Evolutionary conservation across 768 basidiomycete species (phyloP), one percentile per base, ranked within the genome.

Genomic region (Lactifluus subvellereus): DNA sequence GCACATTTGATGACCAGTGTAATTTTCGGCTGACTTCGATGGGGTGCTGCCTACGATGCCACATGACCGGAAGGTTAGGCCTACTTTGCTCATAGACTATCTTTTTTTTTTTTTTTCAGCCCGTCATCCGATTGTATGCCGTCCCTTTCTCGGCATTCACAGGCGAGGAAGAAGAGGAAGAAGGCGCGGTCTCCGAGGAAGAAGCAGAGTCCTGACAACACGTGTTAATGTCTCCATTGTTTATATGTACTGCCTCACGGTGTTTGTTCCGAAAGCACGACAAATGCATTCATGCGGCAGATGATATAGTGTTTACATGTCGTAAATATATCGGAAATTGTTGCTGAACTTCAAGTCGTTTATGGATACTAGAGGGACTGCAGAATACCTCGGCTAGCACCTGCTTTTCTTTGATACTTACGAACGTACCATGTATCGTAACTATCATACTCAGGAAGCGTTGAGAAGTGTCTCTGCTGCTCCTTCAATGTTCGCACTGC

Each of bases 131-230:
- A 59, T 76, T 99, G 40, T 99, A 98, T 77, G 80, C 90, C 54
- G 93, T 98, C n/a, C 96, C 96, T 3, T 74, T 84, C 70, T 84
- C 85, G 57, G 85, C 95, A 16, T 97, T 98, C 75, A 88, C 88
- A 18, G 85, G 80, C 8, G 87, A 88, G 64, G 93, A 92, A 45
- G 91, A 91, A 57, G 77, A 76, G 20, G 88, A 89, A 18, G 78
- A 75, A 40, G 77, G 72, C 18, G 74, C 77, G 53, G 78, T 77
- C 43, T 77, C 71, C 33, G 81, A 80, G 51, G 79, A 77, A 54
- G 71, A 67, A 20, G 80, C 70, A 32, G 72, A 72, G 58, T 54
- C 67, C 56, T 77, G 72, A 68, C 57, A 38, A 53, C n/a, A 42
- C 33, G 30, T 42, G 53, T 60, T 43, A 14, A 43, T 38, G 48